Percentiles rank a stretch among this genome's conserved stretches.
These are phyloP conservation scores for Physaria fendleri DNA, from an alignment of 345 rosid genomes.

Conservation along the genomic window DNA sequence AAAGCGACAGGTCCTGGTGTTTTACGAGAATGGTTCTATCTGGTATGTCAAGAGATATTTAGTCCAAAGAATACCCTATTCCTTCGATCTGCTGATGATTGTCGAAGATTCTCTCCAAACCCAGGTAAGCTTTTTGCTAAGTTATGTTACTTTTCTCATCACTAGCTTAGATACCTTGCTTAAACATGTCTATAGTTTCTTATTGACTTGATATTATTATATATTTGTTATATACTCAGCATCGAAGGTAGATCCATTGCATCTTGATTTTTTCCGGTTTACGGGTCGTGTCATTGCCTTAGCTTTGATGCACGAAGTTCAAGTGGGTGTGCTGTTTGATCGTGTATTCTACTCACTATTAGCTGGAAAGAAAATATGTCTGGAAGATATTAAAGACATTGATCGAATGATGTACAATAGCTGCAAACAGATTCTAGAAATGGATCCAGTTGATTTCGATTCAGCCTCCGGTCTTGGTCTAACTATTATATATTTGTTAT, in stretches of 20 bases:
- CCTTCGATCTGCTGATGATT: slow-evolving; percentile 70
- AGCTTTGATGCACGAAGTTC: slow-evolving; percentile 88
- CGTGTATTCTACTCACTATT: slow-evolving; percentile 77
- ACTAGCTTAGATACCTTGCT: background rate
- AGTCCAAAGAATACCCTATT: slow-evolving; percentile 68
- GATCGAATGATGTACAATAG: slow-evolving; percentile 73
- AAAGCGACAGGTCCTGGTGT: slow-evolving; percentile 99
- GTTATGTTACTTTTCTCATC: background rate
- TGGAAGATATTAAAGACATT: slow-evolving; percentile 81
- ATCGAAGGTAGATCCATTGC: slow-evolving; percentile 82
- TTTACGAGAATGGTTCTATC: slow-evolving; percentile 81
- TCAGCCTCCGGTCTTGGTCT: slow-evolving; percentile 59
- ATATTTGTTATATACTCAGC: slow-evolving; percentile 46
- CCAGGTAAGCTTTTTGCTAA: slow-evolving; percentile 45
- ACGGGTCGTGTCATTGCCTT: slow-evolving; percentile 86
- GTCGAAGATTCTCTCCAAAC: slow-evolving; percentile 86
- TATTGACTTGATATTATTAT: background rate
- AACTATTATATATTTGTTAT: slow-evolving; percentile 21
- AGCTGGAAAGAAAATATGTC: slow-evolving; percentile 46
- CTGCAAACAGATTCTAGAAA: slow-evolving; percentile 83
- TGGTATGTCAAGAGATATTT: slow-evolving; percentile 79
- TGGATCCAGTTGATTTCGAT: slow-evolving; percentile 81
- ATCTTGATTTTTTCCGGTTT: slow-evolving; percentile 72
- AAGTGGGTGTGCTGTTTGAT: slow-evolving; percentile 82
- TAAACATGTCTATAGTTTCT: background rate